These are phyloP conservation scores for Arachnomyces sp. DNA, from an alignment of 2,329 filamentous ascomycete species.

Conservation along the genomic window DNA sequence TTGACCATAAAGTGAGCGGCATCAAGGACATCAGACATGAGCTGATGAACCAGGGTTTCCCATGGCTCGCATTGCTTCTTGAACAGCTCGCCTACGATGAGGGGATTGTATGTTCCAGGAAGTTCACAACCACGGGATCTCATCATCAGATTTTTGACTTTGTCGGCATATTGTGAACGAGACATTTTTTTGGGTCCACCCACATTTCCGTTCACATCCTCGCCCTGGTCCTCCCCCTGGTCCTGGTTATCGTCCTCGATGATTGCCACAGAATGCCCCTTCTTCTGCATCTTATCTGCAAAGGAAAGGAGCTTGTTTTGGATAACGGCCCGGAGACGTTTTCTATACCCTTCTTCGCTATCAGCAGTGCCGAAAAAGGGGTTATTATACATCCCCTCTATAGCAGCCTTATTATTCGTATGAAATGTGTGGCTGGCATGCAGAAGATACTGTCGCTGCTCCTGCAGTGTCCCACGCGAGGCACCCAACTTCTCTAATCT, in stretches of 20 bases:
- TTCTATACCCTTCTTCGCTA: conserved; percentile 18
- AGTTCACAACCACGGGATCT: conserved; percentile 48
- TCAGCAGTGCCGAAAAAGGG: conserved; percentile 24
- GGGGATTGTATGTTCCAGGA: conserved; percentile 52
- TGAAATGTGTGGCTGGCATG: conserved; percentile 34
- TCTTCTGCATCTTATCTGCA: conserved; percentile 32
- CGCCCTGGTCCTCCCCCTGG: conserved; percentile 2
- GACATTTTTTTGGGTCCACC: conserved; percentile 15
- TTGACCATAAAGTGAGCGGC: conserved; percentile 27
- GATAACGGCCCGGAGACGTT: conserved; percentile 25
- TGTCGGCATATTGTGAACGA: conserved; percentile 31
- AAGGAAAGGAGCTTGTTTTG: conserved; percentile 24
- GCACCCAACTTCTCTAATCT: conserved; percentile 44
- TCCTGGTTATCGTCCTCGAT: conserved; percentile 15
- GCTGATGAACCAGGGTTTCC: conserved; percentile 32
- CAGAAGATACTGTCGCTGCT: conserved; percentile 43
- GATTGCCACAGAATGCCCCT: conserved; percentile 37
- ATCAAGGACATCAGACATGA: conserved; percentile 29
- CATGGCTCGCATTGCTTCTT: conserved; percentile 50
- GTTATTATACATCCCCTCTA: conserved; percentile 27
- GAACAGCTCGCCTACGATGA: conserved; percentile 55
- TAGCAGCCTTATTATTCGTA: conserved; percentile 24
- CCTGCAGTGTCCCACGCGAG: conserved; percentile 35
- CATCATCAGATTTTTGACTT: conserved; percentile 32
- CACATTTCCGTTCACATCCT: conserved; percentile 10